Base-by-base conservation (phyloP, 108 stramenopile species). In the Cyclotella sp. region DNA sequence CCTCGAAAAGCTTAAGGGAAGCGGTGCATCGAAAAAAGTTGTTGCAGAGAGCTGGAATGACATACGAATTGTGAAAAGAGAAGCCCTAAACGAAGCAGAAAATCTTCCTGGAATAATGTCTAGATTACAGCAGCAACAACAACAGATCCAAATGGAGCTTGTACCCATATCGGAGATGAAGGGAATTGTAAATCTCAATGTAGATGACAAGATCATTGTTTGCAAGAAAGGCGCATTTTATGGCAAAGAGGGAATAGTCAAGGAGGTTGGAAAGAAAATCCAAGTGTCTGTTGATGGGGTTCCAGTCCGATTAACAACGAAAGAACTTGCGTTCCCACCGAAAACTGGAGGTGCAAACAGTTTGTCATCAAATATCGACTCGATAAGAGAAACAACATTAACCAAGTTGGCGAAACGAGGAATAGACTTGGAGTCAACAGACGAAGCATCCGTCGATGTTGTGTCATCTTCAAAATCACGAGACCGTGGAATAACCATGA, bases 41-140 rank as follows among this genome's bases (percentile, higher is more conserved):
- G 76, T 96, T 34, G 93, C 93, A 15, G 92, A 89, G 53, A 97
- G 92, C 68, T 95, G 95, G 91, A 89, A 89, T 16, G 84, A 95
- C 43, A 93, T 96, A 72, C 89, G 89, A 53, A 90, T 91, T 72
- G 88, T 93, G 0, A 92, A 93, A 68, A 71, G 94, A 46, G 92
- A 94, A 68, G 92, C 85, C 22, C 61, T 96, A 44, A 74, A 73
- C 16, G 92, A 92, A 66, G 92, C 91, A 39, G 92, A 93, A 60
- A 85, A 87, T 69, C 61, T 92, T 8, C 87, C 91, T 7, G 84
- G 90, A 58, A 79, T 88, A 24, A 63, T 91, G 62, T 77, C 69
- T 15, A 59, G 72, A 54, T 76, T 83, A 66, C 72, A 85, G 27
- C 65, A 78, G 12, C 85, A 84, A 43, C 57, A 81, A 69, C 72